Base-by-base conservation (phyloP, 805 yeast genomes). In the Maudiozyma serrabonitensis region DNA sequence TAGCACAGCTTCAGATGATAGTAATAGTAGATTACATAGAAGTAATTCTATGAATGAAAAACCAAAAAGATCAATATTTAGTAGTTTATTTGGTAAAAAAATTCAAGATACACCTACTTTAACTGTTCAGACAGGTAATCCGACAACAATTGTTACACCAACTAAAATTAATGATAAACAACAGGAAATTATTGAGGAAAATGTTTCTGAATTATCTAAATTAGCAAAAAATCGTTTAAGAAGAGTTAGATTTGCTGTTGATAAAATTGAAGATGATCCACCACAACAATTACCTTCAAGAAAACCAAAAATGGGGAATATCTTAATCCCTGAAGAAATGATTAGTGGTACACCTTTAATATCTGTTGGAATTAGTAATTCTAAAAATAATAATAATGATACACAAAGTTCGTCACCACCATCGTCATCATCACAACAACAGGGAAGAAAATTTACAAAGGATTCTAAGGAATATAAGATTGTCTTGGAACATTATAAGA, bases 271-370 rank as follows among this genome's bases (percentile, higher is more conserved):
- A 0, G 73, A 72, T 53, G 96, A 90, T 64, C 97, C 97, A 2
- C 95, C 96, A 1, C 97, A 90, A 61, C 96, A 89, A 62, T 85
- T 90, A 52, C 97, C 97, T 2, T 84, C 95, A 1, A 71, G 95
- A 60, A 76, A 75, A 52, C 96, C 97, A 6, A 74, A 82, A 55
- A 75, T 76, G 56, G 96, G 97, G 7, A 84, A 87, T 60, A 89
- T 83, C 21, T 73, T 77, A 11, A 73, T 78, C 16, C 87, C 90
- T 0, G 87, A 83, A 42, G 91, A 86, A 59, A 57, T 84, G 52
- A 51, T 70, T 31, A 64, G 72, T 18, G 81, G 83, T 0, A 79
- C 78, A 0, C 81, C 87, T 0, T 78, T 85, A 19, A 71, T 85
- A 32, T 78, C 85, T 1, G 72, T 81, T 46, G 95, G 95, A 1